Base-by-base conservation (phyloP, 306 rosid genomes). In the Cotoneaster glaucophyllus region DNA sequence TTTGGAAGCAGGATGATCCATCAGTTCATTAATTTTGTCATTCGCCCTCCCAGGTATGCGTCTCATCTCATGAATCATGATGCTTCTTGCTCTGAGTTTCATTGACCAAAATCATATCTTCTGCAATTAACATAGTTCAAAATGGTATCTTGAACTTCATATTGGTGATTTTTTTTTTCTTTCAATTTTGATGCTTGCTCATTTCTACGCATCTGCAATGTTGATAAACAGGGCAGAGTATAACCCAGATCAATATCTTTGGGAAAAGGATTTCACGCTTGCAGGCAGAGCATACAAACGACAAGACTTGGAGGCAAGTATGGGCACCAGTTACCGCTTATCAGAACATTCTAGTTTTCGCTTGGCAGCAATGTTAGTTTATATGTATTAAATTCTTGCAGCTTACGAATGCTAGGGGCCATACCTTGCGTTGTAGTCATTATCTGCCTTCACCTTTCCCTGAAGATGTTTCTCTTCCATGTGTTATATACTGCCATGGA, bases 231-330 rank as follows among this genome's bases (percentile, higher is more conserved):
- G 97, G 96, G 99, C 93, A 61, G 97, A 92, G 25, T 95, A 95
- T 81, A 83, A 89, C 81, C 99, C 99, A 63, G 97, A 92, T 71
- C 93, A 92, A 80, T 95, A 90, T 83, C 93, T 95, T 71, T 95
- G 99, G 96, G 99, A 95, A 78, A 89, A 19, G 84, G 90, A 92
- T 64, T 95, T 95, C 85, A 84, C 88, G 67, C 92, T 95, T 80
- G 93, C 92, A 8, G 97, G 97, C 29, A 90, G 88, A 85, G 71
- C 88, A 48, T 95, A 82, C 85, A 88, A 82, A 83, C 90, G 99
- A 82, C 86, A 92, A 87, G 99, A 95, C 85, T 85, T 95, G 90
- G 96, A 95, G 97, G 99, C 97, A 89, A 92, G 97, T 90, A 90
- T 78, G 97, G 90, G 84, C 86, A 78, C 74, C 75, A 66, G 68